These are phyloP conservation scores for Waltiozyma solani DNA, from an alignment of 1,139 yeast species.

Conservation along the genomic window DNA sequence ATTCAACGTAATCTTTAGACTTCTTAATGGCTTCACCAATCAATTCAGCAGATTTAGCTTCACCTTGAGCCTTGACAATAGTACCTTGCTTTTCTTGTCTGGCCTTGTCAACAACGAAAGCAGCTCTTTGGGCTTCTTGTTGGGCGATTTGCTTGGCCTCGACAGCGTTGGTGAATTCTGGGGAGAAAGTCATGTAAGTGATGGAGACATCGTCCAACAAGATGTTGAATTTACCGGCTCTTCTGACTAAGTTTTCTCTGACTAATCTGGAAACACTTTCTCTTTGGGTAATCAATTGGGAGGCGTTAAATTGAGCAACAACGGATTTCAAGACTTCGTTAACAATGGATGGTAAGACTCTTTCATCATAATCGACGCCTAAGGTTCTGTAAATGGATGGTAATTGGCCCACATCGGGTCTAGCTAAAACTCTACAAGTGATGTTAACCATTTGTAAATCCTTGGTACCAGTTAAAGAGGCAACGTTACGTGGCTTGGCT, in stretches of 20 bases:
- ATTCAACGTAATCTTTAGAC: constrained; percentile 89
- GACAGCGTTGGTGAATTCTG: constrained; percentile 95
- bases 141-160: constrained; percentile 99
- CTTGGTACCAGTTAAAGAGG: constrained; percentile 96
- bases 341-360: constrained; percentile 92
- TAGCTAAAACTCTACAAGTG: constrained; percentile 91
- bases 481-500: constrained; percentile 94
- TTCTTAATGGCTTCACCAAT: constrained; percentile 98
- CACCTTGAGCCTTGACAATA: constrained; percentile 97
- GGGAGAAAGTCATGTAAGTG: constrained; percentile 93
- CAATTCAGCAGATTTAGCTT: constrained; percentile 94
- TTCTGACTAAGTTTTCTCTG: constrained; percentile 81
- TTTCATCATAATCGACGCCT: constrained; percentile 92
- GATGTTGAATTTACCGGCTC: constrained; percentile 86
- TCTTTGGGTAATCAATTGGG: constrained; percentile 96
- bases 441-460: constrained; percentile 98
- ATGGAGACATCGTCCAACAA: constrained; percentile 90
- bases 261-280: constrained; percentile 89
- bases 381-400: constrained; percentile 85
- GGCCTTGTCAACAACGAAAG: constrained; percentile 93
- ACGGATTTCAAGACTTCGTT: constrained; percentile 95
- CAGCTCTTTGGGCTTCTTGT: constrained; percentile 98
- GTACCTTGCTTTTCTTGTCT: constrained; percentile 95
- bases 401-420: constrained; percentile 72
- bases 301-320: constrained; percentile 96